phyloP scores from a whole-genome alignment of 805 yeast genomes.

The Zygosaccharomyces bisporus region DNA sequence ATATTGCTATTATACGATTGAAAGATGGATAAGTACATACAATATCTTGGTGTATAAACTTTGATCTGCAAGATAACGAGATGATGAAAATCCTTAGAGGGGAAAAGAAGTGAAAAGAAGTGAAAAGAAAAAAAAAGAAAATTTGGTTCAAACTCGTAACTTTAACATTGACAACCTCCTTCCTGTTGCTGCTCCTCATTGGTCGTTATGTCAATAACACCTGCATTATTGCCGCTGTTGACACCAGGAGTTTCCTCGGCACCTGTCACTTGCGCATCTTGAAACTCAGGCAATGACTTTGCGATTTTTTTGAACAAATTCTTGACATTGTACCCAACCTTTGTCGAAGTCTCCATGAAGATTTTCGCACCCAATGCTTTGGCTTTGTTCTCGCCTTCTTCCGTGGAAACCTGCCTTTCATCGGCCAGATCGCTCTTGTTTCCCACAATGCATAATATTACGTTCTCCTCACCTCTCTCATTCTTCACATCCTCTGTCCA shows the following conservation, averaged over 20 bases:
- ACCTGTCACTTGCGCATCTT: conserved; percentile 39
- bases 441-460: conserved; percentile 85
- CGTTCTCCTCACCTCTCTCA: conserved; percentile 84
- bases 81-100: background rate
- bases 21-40: conserved; percentile 6
- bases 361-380: conserved; percentile 68
- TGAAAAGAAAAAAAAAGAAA: conserved; percentile 3
- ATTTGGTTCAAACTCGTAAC: background rate
- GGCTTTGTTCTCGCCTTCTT: conserved; percentile 81
- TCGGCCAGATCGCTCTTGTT: conserved; percentile 81
- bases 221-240: conserved; percentile 28
- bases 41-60: background rate
- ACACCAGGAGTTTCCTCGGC: conserved; percentile 24
- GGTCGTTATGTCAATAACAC: conserved; percentile 44
- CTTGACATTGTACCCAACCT: conserved; percentile 92
- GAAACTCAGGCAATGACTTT: conserved; percentile 82
- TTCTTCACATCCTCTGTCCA: conserved; percentile 95
- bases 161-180: conserved; percentile 41
- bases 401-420: conserved; percentile 74
- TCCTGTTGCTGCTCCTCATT: conserved; percentile 37
- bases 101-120: background rate
- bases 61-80: background rate
- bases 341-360: conserved; percentile 90
- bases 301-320: conserved; percentile 86
- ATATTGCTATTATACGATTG: conserved; percentile 1